Percentiles rank a stretch among this genome's conserved stretches.
These are phyloP conservation scores for Marasmius fiardii DNA, from an alignment of 1,284 basidiomycete species.

Conservation along the genomic window DNA sequence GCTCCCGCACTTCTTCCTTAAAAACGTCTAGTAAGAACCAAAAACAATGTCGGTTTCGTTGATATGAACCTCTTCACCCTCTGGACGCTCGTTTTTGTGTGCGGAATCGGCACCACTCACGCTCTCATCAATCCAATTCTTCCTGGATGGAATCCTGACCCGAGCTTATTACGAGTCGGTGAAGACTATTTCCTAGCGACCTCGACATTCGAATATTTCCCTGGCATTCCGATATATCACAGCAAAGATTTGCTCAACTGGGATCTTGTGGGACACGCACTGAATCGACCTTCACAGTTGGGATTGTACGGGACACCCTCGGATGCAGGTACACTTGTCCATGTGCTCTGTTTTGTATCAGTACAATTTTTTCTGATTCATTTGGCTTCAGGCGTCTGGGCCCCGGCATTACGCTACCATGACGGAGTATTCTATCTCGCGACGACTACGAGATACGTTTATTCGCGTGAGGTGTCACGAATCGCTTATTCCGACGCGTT, in stretches of 20 bases:
- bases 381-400: constrained; percentile 26
- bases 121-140: constrained; percentile 32
- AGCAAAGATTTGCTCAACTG: constrained; percentile 33
- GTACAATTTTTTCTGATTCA: not conserved
- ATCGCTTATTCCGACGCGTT: not conserved
- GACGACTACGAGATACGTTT: constrained; percentile 34
- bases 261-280: constrained; percentile 33
- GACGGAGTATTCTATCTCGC: constrained; percentile 30
- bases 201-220: constrained; percentile 37
- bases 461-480: constrained; percentile 26
- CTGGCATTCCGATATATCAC: constrained; percentile 37
- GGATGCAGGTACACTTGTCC: constrained; percentile 23
- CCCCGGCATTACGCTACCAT: constrained; percentile 29
- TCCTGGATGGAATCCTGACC: constrained; percentile 38
- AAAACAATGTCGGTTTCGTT: too few species aligned
- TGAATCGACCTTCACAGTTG: constrained; percentile 27
- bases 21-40: too few species aligned
- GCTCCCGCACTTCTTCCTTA: too few species aligned
- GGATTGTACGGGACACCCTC: constrained; percentile 26
- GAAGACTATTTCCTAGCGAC: constrained; percentile 35
- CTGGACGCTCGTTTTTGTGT: too few species aligned
- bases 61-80: too few species aligned
- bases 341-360: not conserved
- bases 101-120: too few species aligned
- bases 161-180: constrained; percentile 32